Base-by-base conservation (phyloP, 2,329 filamentous ascomycete genomes). In the Biscogniauxia sp. region DNA sequence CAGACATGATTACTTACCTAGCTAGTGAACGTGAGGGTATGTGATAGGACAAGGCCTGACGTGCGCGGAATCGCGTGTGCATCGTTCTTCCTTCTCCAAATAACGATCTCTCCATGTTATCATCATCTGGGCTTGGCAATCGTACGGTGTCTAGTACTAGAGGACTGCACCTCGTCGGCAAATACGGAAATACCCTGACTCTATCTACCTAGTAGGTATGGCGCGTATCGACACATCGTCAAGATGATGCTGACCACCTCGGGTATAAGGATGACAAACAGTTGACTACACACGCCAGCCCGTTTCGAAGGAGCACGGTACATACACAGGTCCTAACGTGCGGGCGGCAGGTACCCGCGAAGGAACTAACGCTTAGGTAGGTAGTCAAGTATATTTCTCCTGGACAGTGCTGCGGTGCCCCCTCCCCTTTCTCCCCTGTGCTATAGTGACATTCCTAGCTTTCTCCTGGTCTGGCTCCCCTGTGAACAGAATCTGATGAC, bases 331-430 rank as follows among this genome's bases (percentile, higher is more conserved):
- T 52, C 61, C 54, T 66, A 55, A 57, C 61, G 61, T 58, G 62
- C 37, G 61, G 62, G 60, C 64, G 64, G 65, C 61, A 67, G 64
- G 66, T 66, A 64, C 61, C 66, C 65, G 63, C 57, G 60, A 58
- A 57, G 60, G 64, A 61, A 61, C 55, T 62, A 59, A 61, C 64
- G 60, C 51, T 53, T 53, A 28, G 51, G 28, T 5, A 54, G 23
- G 50, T 26, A 52, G 51, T 53, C 17, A 54, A 52, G 50, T 26
- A 52, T 52, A 9, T 13, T 28, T 55, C 51, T 51, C 54, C 54
- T 57, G 20, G 37, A n/a, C 37, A 45, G 37, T 45, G 37, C 37
- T 45, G 37, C 37, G 13, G 37, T n/a, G 37, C 5, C 37, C 37
- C 37, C 37, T 15, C 23, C 23, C 23, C 23, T 23, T 23, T 23